Conservation (phyloP, 805 yeast species). For the Candida koratica region DNA sequence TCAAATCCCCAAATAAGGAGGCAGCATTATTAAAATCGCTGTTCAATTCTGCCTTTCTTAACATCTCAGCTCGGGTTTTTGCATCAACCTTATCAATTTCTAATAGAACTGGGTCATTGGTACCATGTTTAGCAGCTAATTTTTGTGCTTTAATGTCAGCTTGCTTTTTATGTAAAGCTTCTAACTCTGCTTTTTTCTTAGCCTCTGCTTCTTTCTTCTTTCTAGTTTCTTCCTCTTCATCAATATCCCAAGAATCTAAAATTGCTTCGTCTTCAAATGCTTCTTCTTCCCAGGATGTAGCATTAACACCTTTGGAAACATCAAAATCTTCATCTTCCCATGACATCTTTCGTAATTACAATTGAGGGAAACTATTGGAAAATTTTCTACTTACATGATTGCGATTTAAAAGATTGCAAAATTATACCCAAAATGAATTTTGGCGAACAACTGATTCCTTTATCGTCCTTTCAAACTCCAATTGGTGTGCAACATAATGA, state of each 20-base stretch:
- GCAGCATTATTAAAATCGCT: conserved; percentile 93
- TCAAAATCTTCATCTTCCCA: conserved; percentile 92
- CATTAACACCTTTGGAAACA: conserved; percentile 46
- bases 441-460: not conserved
- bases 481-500: conserved; percentile 11
- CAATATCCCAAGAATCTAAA: conserved; percentile 83
- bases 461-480: not conserved
- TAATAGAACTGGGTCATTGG: conserved; percentile 35
- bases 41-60: conserved; percentile 74
- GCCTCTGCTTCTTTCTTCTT: conserved; percentile 42
- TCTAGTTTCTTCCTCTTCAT: conserved; percentile 62
- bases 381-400: conserved; percentile 1
- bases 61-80: conserved; percentile 66
- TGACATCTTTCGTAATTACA: too few species aligned
- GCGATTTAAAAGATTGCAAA: conserved; percentile 1
- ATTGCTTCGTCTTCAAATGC: conserved; percentile 74
- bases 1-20: conserved; percentile 76
- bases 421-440: conserved; percentile 1
- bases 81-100: conserved; percentile 71
- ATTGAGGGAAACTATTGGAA: too few species aligned
- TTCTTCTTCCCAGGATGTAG: conserved; percentile 81
- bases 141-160: conserved; percentile 48
- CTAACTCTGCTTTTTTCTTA: conserved; percentile 39
- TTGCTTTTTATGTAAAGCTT: conserved; percentile 42
- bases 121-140: conserved; percentile 35